Evolutionary conservation across 768 basidiomycete genomes (phyloP).

Genomic region (Leucosporidium yakuticum): DNA sequence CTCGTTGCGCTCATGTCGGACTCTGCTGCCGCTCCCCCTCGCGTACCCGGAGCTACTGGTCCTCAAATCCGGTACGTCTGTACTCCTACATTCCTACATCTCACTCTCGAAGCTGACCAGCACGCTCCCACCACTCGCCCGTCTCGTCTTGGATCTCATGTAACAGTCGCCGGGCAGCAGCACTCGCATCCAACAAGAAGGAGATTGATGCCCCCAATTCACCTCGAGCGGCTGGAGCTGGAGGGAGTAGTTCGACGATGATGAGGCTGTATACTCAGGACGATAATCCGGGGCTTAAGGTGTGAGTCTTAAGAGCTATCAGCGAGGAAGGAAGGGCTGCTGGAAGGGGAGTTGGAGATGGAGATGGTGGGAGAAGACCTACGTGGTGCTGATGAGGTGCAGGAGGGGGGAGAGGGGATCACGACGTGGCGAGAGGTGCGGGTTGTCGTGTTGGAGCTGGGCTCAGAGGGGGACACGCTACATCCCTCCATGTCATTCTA

Average conservation of each 20-base stretch:
- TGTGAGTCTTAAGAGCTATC: conserved; percentile 58
- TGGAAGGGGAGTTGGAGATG: not conserved
- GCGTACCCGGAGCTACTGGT: conserved; percentile 16
- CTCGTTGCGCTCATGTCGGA: no score
- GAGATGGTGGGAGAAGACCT: not conserved
- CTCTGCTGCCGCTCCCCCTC: no score
- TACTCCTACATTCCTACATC: no score
- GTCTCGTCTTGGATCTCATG: not conserved
- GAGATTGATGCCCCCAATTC: conserved; percentile 12
- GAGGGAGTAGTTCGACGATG: conserved; percentile 97
- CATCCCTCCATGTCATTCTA: no score
- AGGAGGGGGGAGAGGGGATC: not conserved
- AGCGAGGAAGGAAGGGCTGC: not conserved
- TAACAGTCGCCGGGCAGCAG: conserved; percentile 28
- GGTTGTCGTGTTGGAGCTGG: not conserved
- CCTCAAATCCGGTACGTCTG: conserved; percentile 24
- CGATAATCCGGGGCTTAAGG: conserved; percentile 91
- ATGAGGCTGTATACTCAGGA: conserved; percentile 91
- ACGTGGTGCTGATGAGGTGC: not conserved
- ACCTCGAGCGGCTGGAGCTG: conserved; percentile 53
- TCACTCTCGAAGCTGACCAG: not conserved
- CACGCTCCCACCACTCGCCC: not conserved
- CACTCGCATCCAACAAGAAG: conserved; percentile 18
- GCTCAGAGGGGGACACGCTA: no score
- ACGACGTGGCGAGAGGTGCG: not conserved